Conservation (phyloP, 2,329 filamentous ascomycete genomes). For the Botrytis elliptica region DNA sequence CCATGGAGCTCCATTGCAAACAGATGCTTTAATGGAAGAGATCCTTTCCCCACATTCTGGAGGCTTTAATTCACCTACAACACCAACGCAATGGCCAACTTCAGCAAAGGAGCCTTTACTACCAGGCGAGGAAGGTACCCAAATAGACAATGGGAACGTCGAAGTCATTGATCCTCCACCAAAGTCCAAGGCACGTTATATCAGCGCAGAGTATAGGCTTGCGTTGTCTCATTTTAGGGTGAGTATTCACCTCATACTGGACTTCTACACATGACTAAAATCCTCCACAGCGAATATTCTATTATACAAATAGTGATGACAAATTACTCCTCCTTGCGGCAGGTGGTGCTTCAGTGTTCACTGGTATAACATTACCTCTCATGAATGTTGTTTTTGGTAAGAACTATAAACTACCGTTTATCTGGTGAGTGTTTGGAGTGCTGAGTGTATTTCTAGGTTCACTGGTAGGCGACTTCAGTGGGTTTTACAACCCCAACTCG, state of each 20-base stretch:
- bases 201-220: constrained; percentile 9
- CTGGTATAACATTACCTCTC: constrained; percentile 54
- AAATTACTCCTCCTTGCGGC: constrained; percentile 38
- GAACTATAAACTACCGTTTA: constrained; percentile 31
- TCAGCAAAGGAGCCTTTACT: constrained; percentile 17
- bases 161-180: neutral
- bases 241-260: neutral
- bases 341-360: constrained; percentile 49
- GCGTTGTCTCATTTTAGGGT: constrained; percentile 16
- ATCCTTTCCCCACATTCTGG: neutral
- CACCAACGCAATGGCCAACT: neutral
- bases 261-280: neutral
- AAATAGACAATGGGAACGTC: neutral
- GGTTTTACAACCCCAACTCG: constrained; percentile 50
- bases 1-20: neutral
- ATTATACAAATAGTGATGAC: constrained; percentile 26
- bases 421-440: neutral
- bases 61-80: neutral
- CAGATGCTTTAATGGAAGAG: constrained; percentile 9
- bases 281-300: constrained; percentile 30
- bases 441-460: constrained; percentile 26
- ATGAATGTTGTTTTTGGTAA: constrained; percentile 58
- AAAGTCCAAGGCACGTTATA: neutral
- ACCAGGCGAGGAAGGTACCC: neutral
- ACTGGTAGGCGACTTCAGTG: constrained; percentile 44